A percentile compares a stretch with the other conserved stretches of the same genome.
These are phyloP conservation scores for Aureobasidium sp. DNA, from an alignment of 2,329 filamentous ascomycete species.

Conservation along the genomic window DNA sequence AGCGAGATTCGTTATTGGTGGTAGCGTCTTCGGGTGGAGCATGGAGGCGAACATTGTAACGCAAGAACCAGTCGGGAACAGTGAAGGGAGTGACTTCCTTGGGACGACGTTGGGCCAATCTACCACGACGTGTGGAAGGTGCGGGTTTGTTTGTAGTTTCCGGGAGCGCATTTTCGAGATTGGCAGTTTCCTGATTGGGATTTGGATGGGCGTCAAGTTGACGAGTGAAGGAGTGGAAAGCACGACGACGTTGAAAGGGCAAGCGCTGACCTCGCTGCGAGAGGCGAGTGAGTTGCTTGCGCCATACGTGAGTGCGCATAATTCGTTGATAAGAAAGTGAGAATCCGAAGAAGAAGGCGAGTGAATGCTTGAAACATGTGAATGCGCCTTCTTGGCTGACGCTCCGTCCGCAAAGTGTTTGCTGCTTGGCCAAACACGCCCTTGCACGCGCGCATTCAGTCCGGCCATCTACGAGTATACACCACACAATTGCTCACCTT, in stretches of 20 bases:
- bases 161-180: background rate
- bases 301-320: slow-evolving; percentile 20
- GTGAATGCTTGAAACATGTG: slow-evolving; percentile 1
- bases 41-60: slow-evolving; percentile 29
- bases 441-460: slow-evolving; percentile 5
- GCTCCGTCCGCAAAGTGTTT: background rate
- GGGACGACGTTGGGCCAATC: background rate
- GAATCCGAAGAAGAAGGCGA: background rate
- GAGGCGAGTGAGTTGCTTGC: slow-evolving; percentile 18
- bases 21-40: background rate
- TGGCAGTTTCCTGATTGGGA: background rate
- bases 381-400: slow-evolving; percentile 10
- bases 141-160: background rate
- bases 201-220: slow-evolving; percentile 2
- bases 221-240: slow-evolving; percentile 22
- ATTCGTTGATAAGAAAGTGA: background rate
- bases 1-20: background rate
- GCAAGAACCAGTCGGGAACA: slow-evolving; percentile 33
- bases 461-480: background rate
- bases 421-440: slow-evolving; percentile 1
- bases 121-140: background rate
- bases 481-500: background rate
- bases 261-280: slow-evolving; percentile 15
- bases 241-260: slow-evolving; percentile 17
- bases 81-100: slow-evolving; percentile 15